phyloP scores from a whole-genome alignment of 2,329 filamentous ascomycete species.

The Claviceps cyperi region DNA sequence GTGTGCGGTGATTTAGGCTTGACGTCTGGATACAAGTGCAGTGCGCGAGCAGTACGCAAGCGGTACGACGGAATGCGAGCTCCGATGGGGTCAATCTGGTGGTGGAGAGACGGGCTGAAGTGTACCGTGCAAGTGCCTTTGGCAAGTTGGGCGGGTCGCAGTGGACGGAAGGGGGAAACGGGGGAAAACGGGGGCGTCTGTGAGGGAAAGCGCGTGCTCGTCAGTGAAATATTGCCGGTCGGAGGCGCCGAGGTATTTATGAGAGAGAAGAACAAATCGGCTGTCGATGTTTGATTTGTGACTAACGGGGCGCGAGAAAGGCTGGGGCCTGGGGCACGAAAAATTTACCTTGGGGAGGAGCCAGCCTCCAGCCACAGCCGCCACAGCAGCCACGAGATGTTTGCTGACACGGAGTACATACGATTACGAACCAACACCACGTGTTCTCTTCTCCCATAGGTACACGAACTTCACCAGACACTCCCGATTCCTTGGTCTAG shows the following conservation, averaged over 20 bases:
- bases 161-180: conserved; percentile 10
- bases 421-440: background rate
- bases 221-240: conserved; percentile 28
- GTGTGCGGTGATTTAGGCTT: conserved; percentile 3
- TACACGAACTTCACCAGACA: background rate
- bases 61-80: conserved; percentile 1
- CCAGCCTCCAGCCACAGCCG: conserved; percentile 3
- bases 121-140: conserved; percentile 11
- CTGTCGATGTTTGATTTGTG: conserved; percentile 20
- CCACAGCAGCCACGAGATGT: background rate
- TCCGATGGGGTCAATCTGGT: background rate
- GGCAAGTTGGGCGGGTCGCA: conserved; percentile 7
- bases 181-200: conserved; percentile 20
- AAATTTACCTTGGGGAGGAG: conserved; percentile 22
- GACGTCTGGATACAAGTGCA: conserved; percentile 1
- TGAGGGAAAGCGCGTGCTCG: conserved; percentile 32
- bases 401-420: no score
- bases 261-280: conserved; percentile 24
- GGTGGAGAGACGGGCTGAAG: background rate
- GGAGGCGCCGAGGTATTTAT: conserved; percentile 33
- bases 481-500: background rate
- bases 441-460: background rate
- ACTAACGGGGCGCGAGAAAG: conserved; percentile 23
- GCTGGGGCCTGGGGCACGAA: conserved; percentile 17
- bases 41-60: conserved; percentile 1